A percentile compares a stretch with the other conserved stretches of the same genome.
These are phyloP conservation scores for Mycothermus thermophilus DNA, from an alignment of 495 filamentous ascomycete genomes.

Conservation along the genomic window DNA sequence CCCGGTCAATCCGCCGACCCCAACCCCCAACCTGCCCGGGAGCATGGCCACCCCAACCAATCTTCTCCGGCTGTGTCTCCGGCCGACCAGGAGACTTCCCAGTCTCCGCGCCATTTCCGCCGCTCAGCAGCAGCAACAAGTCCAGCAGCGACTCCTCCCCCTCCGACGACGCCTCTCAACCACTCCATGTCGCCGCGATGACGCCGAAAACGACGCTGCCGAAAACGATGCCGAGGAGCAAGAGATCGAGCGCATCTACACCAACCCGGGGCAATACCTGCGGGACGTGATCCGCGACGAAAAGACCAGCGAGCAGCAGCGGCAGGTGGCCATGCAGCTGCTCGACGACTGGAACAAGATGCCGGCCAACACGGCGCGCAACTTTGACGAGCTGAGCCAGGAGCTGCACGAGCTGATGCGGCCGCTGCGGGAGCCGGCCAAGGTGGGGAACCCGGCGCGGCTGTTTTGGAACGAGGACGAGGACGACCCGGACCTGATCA, in stretches of 20 bases:
- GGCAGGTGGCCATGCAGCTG: not conserved
- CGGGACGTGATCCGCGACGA: constrained; percentile 2
- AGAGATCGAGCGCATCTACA: constrained; percentile 5
- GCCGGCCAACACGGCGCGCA: constrained; percentile 2
- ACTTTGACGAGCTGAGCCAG: constrained; percentile 5
- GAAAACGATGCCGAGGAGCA: constrained; percentile 1
- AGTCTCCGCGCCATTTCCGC: constrained; percentile 5
- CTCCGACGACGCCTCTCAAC: constrained; percentile 26
- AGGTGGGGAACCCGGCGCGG: constrained; percentile 2
- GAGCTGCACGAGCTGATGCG: constrained; percentile 2
- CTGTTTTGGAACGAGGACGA: constrained; percentile 31
- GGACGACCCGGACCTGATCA: constrained; percentile 27
- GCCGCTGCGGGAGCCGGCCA: constrained; percentile 3
- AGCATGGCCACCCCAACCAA: constrained; percentile 38
- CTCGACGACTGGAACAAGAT: constrained; percentile 9
- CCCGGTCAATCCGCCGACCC: constrained; percentile 7
- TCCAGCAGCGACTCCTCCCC: constrained; percentile 13
- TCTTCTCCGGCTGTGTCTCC: constrained; percentile 33
- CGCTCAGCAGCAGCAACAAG: not conserved
- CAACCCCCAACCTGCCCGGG: constrained; percentile 11
- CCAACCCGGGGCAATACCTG: constrained; percentile 11
- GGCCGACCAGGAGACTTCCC: constrained; percentile 23
- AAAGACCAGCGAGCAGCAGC: constrained; percentile 2
- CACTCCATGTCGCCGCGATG: constrained; percentile 17
- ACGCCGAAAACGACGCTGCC: constrained; percentile 6